These are phyloP conservation scores for Rhodomyrtus psidioides DNA, from an alignment of 441 rosid genomes.

Conservation along the genomic window DNA sequence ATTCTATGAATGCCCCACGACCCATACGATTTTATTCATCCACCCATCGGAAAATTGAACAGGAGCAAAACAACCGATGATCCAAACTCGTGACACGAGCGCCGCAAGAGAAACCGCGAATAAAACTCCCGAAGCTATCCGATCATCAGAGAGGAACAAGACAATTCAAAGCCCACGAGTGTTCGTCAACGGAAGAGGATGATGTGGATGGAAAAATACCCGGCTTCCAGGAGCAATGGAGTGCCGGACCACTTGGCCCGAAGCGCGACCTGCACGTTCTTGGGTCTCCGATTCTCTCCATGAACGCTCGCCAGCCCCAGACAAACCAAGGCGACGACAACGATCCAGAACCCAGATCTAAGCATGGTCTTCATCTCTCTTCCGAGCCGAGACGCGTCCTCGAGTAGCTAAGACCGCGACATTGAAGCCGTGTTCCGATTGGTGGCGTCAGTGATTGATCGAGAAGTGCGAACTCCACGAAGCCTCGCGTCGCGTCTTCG, in stretches of 20 bases:
- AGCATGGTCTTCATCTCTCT: constrained; percentile 38
- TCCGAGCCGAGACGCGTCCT: neutral
- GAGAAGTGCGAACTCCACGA: neutral
- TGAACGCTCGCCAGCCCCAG: constrained; percentile 27
- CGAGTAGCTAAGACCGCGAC: neutral
- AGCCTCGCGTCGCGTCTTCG: neutral
- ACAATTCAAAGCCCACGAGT: neutral
- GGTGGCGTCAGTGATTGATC: neutral
- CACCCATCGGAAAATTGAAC: neutral
- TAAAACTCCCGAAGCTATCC: neutral
- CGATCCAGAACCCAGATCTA: constrained; percentile 51
- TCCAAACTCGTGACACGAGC: neutral
- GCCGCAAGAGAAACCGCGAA: neutral
- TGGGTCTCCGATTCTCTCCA: constrained; percentile 69
- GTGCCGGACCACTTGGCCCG: constrained; percentile 96
- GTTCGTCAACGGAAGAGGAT: neutral
- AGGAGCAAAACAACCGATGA: neutral
- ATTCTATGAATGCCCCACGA: neutral
- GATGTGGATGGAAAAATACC: constrained; percentile 29
- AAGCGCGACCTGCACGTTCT: constrained; percentile 90
- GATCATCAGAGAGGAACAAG: neutral
- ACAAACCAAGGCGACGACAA: constrained; percentile 29
- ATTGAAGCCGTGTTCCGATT: neutral
- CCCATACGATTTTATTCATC: neutral
- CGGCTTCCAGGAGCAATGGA: constrained; percentile 94